Percentiles rank a stretch among this genome's conserved stretches.
Evolutionary conservation across 1,284 basidiomycete species (phyloP).

Genomic region (Afroboletus lepidellus): DNA sequence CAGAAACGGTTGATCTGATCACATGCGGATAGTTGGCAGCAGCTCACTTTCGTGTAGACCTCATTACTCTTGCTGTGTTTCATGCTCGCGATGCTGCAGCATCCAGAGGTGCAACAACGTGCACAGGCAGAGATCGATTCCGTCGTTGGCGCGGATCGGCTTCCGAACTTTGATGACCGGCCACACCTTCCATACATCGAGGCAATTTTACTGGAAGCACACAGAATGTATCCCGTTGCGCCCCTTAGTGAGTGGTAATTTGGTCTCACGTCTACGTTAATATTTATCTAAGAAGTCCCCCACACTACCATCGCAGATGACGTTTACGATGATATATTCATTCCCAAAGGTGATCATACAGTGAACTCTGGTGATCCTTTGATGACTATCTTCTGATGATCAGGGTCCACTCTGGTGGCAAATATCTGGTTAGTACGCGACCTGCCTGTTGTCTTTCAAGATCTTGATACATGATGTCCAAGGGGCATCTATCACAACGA

Average conservation of each 20-base stretch:
- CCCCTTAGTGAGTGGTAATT: slow-evolving; percentile 22
- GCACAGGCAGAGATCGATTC: slow-evolving; percentile 46
- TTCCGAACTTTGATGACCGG: slow-evolving; percentile 43
- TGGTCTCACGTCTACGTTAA: not conserved
- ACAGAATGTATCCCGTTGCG: slow-evolving; percentile 47
- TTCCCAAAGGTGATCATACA: slow-evolving; percentile 38
- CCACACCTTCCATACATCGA: slow-evolving; percentile 42
- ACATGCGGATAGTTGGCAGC: not conserved
- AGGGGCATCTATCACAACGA: slow-evolving; percentile 46
- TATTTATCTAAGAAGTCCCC: slow-evolving; percentile 36
- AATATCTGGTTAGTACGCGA: slow-evolving; percentile 43
- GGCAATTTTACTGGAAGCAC: slow-evolving; percentile 49
- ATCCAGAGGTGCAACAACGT: slow-evolving; percentile 43
- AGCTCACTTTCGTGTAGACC: slow-evolving; percentile 34
- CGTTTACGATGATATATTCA: slow-evolving; percentile 40
- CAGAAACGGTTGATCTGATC: slow-evolving; percentile 20
- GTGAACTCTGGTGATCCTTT: not conserved
- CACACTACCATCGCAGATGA: slow-evolving; percentile 44
- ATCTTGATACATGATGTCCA: not conserved
- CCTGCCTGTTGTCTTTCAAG: not conserved
- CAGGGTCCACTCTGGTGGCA: slow-evolving; percentile 38
- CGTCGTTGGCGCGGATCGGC: slow-evolving; percentile 36
- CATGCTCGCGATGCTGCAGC: slow-evolving; percentile 47
- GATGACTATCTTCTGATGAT: too few relatives aligned
- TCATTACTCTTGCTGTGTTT: slow-evolving; percentile 45